Evolutionary conservation across 208 protist species (phyloP).

Genomic region (Tetramitus jugosus): DNA sequence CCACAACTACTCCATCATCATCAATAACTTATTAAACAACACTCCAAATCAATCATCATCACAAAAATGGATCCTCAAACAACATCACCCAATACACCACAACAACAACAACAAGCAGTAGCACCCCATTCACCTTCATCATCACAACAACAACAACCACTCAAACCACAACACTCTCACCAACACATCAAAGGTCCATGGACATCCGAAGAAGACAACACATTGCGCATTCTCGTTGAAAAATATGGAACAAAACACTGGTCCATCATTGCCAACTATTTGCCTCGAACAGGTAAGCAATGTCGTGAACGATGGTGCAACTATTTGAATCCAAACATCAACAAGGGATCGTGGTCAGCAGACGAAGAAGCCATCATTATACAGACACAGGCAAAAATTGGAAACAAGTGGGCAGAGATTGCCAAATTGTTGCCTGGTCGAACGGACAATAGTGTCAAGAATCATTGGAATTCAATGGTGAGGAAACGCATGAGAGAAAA

Average conservation of each 20-base stretch:
- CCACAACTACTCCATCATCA: neutral
- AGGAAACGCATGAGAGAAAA: slow-evolving; percentile 27
- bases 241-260: slow-evolving; percentile 29
- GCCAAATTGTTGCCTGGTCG: slow-evolving; percentile 49
- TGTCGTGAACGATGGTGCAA: slow-evolving; percentile 28
- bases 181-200: slow-evolving; percentile 28
- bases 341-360: slow-evolving; percentile 22
- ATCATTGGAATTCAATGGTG: slow-evolving; percentile 67
- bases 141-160: neutral
- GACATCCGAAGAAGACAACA: slow-evolving; percentile 25
- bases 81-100: neutral
- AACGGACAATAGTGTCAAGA: slow-evolving; percentile 62
- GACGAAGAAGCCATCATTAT: slow-evolving; percentile 52
- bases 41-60: neutral
- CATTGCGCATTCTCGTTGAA: slow-evolving; percentile 9
- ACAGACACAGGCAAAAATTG: slow-evolving; percentile 41
- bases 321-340: slow-evolving; percentile 27
- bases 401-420: slow-evolving; percentile 65
- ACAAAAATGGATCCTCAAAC: neutral
- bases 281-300: slow-evolving; percentile 27
- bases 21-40: neutral
- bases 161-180: no score
- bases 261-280: slow-evolving; percentile 16
- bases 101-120: neutral
- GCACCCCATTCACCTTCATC: no score